Evolutionary conservation across 345 rosid species (phyloP).

Genomic region (Noccaea bulbosa): DNA sequence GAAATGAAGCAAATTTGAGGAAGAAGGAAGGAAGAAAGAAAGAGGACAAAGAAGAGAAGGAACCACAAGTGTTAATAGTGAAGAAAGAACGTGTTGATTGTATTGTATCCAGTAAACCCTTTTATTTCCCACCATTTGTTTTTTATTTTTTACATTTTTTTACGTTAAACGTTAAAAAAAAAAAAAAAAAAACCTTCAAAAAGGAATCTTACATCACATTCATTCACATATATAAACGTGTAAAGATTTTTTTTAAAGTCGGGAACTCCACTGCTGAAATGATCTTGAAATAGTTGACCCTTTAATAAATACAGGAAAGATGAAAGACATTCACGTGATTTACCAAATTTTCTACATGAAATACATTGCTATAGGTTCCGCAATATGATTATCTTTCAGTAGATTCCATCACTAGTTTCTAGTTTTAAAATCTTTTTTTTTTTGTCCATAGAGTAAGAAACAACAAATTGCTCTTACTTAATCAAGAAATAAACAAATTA

Average conservation of each 20-base stretch:
- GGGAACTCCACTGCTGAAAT: not conserved
- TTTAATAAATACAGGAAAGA: not conserved
- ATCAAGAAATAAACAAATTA: no score
- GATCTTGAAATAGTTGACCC: not conserved
- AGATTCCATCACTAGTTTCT: not conserved
- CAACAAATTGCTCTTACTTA: not conserved
- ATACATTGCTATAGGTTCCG: not conserved
- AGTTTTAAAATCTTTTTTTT: not conserved
- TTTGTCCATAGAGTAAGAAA: not conserved
- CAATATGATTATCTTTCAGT: not conserved
- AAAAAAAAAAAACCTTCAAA: no score
- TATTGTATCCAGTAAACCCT: not conserved
- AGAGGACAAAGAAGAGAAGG: constrained; percentile 5
- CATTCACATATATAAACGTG: not conserved
- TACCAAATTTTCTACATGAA: not conserved
- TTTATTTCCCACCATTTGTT: constrained; percentile 14
- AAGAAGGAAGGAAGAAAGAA: not conserved
- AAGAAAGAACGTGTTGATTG: constrained; percentile 31
- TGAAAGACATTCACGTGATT: not conserved
- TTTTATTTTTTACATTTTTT: not conserved
- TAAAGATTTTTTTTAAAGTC: not conserved
- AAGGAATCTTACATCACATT: constrained; percentile 4
- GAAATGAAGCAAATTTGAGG: constrained; percentile 23
- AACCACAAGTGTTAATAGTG: constrained; percentile 35
- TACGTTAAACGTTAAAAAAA: constrained; percentile 3